Conservation (phyloP, 306 rosid species). For the Glycine soja region DNA sequence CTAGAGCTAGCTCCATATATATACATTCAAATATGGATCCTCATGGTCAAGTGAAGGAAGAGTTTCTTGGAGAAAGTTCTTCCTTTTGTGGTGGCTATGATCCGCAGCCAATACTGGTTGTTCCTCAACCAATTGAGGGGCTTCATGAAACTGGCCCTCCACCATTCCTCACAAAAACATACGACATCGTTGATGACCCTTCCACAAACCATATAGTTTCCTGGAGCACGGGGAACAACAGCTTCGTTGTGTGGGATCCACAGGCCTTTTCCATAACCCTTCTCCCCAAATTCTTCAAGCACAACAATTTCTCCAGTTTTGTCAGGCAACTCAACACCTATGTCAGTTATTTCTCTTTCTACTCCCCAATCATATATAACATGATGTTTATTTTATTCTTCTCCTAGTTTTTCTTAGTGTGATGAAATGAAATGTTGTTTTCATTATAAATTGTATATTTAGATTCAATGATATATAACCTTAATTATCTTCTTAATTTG, state of each 20-base stretch:
- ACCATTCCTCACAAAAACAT: conserved; percentile 87
- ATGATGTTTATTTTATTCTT: background rate
- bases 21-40: conserved; percentile 50
- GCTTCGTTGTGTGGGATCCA: conserved; percentile 90
- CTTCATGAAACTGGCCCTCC: conserved; percentile 79
- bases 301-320: conserved; percentile 93
- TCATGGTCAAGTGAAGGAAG: conserved; percentile 55
- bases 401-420: background rate
- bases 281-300: conserved; percentile 92
- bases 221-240: conserved; percentile 82
- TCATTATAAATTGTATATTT: conserved; percentile 11
- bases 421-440: background rate
- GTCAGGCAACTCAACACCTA: conserved; percentile 94
- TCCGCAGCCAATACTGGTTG: background rate
- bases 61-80: conserved; percentile 50
- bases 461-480: background rate
- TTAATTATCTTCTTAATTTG: conserved; percentile 21
- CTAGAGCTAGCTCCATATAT: background rate
- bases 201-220: conserved; percentile 72
- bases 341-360: conserved; percentile 58
- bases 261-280: conserved; percentile 69
- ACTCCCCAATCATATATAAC: background rate
- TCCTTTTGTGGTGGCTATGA: conserved; percentile 26
- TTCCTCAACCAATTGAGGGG: conserved; percentile 72
- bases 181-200: conserved; percentile 80